Base-by-base conservation (phyloP, 139 green algal species). In the Chlamydomonas asymmetrica region DNA sequence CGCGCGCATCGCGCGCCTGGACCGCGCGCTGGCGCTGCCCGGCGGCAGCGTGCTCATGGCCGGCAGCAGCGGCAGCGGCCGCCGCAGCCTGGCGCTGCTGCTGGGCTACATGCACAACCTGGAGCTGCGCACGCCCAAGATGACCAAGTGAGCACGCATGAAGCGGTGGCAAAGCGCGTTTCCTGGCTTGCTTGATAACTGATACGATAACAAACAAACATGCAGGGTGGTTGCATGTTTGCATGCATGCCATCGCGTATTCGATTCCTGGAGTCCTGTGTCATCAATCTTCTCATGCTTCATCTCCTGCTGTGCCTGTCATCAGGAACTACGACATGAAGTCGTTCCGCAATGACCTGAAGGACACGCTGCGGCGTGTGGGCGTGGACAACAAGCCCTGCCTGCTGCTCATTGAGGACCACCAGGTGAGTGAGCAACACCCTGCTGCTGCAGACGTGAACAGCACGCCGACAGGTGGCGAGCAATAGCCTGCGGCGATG, bases 331-430 rank as follows among this genome's bases (percentile, higher is more conserved):
- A 92, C 80, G 82, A 86, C 66, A 25, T 89, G 34, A 85, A 85
- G 62, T 67, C 75, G 20, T 94, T 94, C 85, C 74, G 68, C 13
- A 72, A 72, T 49, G 88, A 93, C 57, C 80, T 96, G 49, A 94
- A 94, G 84, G 85, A 87, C 37, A 69, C 92, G 39, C 68, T 96
- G 63, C 64, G 82, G 20, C 38, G 60, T 6, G 38, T 68, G 34
- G 78, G 87, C 9, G 76, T 93, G 34, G 84, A 93, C 39, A 81
- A 75, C 75, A 84, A 80, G 71, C 78, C 74, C 4, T 41, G 85
- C 40, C 50, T 92, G 74, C 80, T 95, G 34, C 82, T 93, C 52
- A 71, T 97, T 54, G 91, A 96, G 69, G 91, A 96, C 68, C 85
- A 92, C 57, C 89, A 92, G 69, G 45, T 90, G 22, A 59, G n/a